Evolutionary conservation across 2,329 filamentous ascomycete species (phyloP).

Genomic region (Alternaria dauci): DNA sequence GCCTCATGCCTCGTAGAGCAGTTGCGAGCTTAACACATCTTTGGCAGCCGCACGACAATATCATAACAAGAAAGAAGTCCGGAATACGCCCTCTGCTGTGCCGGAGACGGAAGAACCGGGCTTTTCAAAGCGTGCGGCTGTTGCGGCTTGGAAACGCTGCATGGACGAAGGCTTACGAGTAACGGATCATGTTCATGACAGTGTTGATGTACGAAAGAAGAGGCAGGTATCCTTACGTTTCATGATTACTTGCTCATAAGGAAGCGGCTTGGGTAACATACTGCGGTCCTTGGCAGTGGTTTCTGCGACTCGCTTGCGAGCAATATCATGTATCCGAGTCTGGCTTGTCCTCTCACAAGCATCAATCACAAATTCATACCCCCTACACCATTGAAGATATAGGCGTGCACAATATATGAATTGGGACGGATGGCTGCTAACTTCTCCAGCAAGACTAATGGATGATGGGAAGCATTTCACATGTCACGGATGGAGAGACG

Average conservation of each 20-base stretch:
- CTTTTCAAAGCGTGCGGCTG: slow-evolving; percentile 37
- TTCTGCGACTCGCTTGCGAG: slow-evolving; percentile 19
- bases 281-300: slow-evolving; percentile 25
- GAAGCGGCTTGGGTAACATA: slow-evolving; percentile 24
- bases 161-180: slow-evolving; percentile 32
- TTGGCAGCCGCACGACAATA: slow-evolving; percentile 43
- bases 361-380: slow-evolving; percentile 10
- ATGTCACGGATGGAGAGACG: background rate
- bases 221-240: slow-evolving; percentile 38
- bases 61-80: slow-evolving; percentile 14
- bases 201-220: slow-evolving; percentile 28
- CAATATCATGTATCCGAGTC: slow-evolving; percentile 16
- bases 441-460: background rate
- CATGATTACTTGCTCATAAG: slow-evolving; percentile 32
- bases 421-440: background rate
- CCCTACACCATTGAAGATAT: background rate
- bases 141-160: slow-evolving; percentile 38
- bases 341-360: slow-evolving; percentile 11
- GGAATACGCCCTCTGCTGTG: slow-evolving; percentile 21
- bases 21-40: slow-evolving; percentile 27
- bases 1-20: slow-evolving; percentile 44
- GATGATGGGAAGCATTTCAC: background rate
- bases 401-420: background rate
- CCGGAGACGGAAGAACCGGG: slow-evolving; percentile 9
- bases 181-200: slow-evolving; percentile 28